Evolutionary conservation across 2,329 filamentous ascomycete species (phyloP).

Genomic region (Fonsecaea pugnacius): DNA sequence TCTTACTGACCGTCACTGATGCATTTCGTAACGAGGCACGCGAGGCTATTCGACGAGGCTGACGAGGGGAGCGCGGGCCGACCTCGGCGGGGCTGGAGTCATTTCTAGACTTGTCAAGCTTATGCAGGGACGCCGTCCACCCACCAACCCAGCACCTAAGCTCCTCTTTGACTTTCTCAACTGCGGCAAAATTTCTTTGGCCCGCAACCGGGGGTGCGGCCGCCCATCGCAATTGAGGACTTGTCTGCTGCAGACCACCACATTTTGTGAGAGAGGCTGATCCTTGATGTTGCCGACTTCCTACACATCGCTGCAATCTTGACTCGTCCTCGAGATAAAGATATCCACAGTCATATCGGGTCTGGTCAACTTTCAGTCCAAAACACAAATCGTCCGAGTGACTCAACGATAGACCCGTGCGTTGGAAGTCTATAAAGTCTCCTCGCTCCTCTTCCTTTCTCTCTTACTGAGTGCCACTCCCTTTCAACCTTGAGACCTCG

Average conservation of each 20-base stretch:
- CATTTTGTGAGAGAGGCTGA: not conserved
- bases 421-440: constrained; percentile 3
- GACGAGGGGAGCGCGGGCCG: constrained; percentile 13
- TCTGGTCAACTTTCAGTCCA: not conserved
- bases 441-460: not conserved
- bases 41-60: constrained; percentile 11
- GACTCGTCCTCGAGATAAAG: not conserved
- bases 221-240: not conserved
- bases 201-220: constrained; percentile 3
- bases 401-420: not conserved
- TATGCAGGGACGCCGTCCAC: constrained; percentile 12
- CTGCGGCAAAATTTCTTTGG: constrained; percentile 18
- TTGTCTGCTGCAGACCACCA: not conserved
- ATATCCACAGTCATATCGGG: not conserved
- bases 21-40: not conserved
- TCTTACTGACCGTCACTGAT: not conserved
- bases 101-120: not conserved
- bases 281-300: not conserved
- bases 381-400: not conserved
- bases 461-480: not conserved
- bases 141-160: not conserved
- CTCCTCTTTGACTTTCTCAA: constrained; percentile 4
- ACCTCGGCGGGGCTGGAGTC: constrained; percentile 12
- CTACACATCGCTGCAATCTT: not conserved
- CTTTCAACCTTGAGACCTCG: not conserved